Base-by-base conservation (phyloP, 306 rosid genomes). In the Acmispon strigosus region DNA sequence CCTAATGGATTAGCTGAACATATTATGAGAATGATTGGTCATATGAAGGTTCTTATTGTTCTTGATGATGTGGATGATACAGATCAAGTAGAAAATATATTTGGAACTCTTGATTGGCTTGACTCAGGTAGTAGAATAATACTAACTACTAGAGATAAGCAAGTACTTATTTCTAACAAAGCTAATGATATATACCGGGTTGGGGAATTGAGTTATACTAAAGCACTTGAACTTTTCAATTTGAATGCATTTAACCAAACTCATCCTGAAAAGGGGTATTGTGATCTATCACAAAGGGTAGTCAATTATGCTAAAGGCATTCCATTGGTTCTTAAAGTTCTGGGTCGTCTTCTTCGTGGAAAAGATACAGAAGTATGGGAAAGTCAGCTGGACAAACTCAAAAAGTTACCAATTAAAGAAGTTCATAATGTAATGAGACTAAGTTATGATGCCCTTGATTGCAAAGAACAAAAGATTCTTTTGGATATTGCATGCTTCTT, bases 51-150 rank as follows among this genome's bases (percentile, higher is more conserved):
- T 59, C 52, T 41, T 6, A 42, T 62, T 42, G 68, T 62, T 62
- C 51, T 62, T 41, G 68, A 72, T 59, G 69, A 72, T 72, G 47
- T 72, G 6, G 19, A 18, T 34, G 69, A 72, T 34, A 20, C 10
- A 17, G 2, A 13, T 4, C n/a, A n/a, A n/a, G 41, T 59, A 5
- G 68, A 72, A 59, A 48, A 2, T n/a, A 18, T 72, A 47, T 19
- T n/a, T 7, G 63, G 75, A 59, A 2, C 2, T 0, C 9, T 0
- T 55, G 8, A 36, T 24, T 66, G 55, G 47, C 60, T 76, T 49
- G 56, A 63, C 7, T 0, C 10, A 5, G 55, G 70, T 0, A 76
- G 54, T 12, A 62, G 34, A 39, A 5, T 61, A 1, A 39, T 62
- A 5, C 7, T 62, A 41, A 43, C 37, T 0, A 32, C 37, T 32